Evolutionary conservation across 2,329 filamentous ascomycete genomes (phyloP).

Genomic region (Gnomoniopsis sp.): DNA sequence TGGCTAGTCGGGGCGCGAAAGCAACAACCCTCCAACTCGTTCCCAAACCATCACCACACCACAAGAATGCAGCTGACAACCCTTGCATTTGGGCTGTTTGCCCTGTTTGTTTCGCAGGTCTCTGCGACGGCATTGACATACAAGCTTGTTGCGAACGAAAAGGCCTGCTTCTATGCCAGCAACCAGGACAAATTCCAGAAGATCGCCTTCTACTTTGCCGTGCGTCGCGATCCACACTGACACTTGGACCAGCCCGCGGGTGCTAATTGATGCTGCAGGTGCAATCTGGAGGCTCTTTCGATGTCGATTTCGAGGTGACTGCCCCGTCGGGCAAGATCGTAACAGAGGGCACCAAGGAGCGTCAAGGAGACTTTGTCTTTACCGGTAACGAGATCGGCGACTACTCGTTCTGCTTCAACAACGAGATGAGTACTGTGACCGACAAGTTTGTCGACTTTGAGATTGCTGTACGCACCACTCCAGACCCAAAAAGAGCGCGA

Average conservation of each 20-base stretch:
- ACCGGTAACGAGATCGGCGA: conserved; percentile 84
- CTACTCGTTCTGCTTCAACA: conserved; percentile 97
- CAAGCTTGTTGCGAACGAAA: conserved; percentile 84
- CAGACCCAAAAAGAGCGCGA: not conserved
- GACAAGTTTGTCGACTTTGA: conserved; percentile 99
- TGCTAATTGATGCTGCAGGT: conserved; percentile 55
- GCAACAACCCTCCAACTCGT: not conserved
- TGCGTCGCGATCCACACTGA: conserved; percentile 41
- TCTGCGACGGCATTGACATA: conserved; percentile 92
- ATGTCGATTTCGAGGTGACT: conserved; percentile 87
- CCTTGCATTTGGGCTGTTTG: conserved; percentile 65
- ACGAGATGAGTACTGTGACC: conserved; percentile 95
- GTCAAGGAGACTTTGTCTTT: conserved; percentile 97
- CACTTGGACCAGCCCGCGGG: not conserved
- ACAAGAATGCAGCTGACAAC: conserved; percentile 62
- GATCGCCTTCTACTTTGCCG: conserved; percentile 97
- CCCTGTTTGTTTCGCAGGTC: conserved; percentile 66
- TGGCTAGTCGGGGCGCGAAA: conserved; percentile 2
- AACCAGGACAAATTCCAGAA: conserved; percentile 79
- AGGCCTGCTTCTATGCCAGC: conserved; percentile 88
- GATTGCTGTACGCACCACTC: conserved; percentile 66
- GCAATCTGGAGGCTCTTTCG: conserved; percentile 96
- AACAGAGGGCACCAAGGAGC: conserved; percentile 81
- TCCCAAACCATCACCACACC: conserved; percentile 22
- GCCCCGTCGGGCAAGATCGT: conserved; percentile 80